Evolutionary conservation across 257 asterid species (phyloP).

Genomic region (Sherardia arvensis): DNA sequence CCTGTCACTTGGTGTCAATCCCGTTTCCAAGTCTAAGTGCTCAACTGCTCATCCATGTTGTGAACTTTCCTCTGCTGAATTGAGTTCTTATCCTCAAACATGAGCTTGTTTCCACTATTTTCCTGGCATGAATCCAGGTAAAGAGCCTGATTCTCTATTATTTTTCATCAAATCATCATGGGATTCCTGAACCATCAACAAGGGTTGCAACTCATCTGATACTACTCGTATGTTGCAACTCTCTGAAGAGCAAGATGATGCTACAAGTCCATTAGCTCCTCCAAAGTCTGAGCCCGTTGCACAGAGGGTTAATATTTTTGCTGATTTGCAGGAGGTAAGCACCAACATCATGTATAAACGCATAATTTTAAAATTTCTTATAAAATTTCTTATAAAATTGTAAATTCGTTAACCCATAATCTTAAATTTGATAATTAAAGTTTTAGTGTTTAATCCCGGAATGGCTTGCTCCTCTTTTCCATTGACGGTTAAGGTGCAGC

Average conservation of each 20-base stretch:
- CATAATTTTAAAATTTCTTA: too few species aligned
- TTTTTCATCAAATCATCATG: too few species aligned
- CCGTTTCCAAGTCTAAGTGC: not conserved
- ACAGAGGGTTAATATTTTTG: constrained; percentile 36
- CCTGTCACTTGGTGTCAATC: not conserved
- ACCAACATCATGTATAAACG: too few species aligned
- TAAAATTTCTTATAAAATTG: too few species aligned
- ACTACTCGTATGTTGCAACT: constrained; percentile 71
- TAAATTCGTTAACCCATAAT: too few species aligned
- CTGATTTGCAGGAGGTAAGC: constrained; percentile 53
- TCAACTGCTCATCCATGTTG: not conserved
- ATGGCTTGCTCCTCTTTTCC: too few species aligned
- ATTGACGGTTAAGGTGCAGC: too few species aligned
- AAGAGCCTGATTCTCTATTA: not conserved
- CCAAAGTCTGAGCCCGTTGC: constrained; percentile 78
- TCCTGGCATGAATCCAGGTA: not conserved
- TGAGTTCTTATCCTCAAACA: not conserved
- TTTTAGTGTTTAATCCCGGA: too few species aligned
- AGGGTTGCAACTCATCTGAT: constrained; percentile 79
- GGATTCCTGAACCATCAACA: too few species aligned
- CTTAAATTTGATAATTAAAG: too few species aligned
- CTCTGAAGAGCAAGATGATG: constrained; percentile 96
- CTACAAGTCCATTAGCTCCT: constrained; percentile 77
- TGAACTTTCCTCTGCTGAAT: not conserved
- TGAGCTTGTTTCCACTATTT: not conserved